These are phyloP conservation scores for Oryza nivara DNA, from an alignment of 176 grass and related monocot species.

Conservation along the genomic window DNA sequence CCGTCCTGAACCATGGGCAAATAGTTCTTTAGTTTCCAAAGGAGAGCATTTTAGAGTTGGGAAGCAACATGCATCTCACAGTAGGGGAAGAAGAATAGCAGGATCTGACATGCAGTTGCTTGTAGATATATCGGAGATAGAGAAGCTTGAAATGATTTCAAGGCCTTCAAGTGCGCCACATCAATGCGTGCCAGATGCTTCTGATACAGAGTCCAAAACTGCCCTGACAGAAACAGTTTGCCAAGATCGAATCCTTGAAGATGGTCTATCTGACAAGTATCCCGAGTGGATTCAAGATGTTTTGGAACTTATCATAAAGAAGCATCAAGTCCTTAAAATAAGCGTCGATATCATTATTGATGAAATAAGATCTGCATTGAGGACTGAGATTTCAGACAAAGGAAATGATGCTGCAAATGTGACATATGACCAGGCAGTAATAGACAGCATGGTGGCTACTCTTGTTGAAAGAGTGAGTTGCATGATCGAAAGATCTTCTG, in stretches of 20 bases:
- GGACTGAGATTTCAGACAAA: slow-evolving; percentile 25
- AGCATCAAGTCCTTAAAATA: slow-evolving; percentile 60
- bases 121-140: slow-evolving; percentile 49
- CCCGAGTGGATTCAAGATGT: slow-evolving; percentile 61
- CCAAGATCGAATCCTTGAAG: slow-evolving; percentile 26
- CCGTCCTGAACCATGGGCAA: slow-evolving; percentile 47
- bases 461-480: slow-evolving; percentile 27
- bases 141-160: slow-evolving; percentile 40
- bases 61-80: slow-evolving; percentile 34
- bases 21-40: slow-evolving; percentile 47
- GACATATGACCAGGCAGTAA: slow-evolving; percentile 17
- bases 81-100: slow-evolving; percentile 35
- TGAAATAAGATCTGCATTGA: slow-evolving; percentile 57
- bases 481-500: slow-evolving; percentile 34
- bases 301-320: slow-evolving; percentile 59
- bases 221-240: slow-evolving; percentile 2
- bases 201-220: slow-evolving; percentile 22
- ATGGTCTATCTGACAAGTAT: slow-evolving; percentile 46
- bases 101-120: slow-evolving; percentile 47
- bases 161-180: slow-evolving; percentile 33
- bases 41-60: slow-evolving; percentile 45
- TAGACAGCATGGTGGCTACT: slow-evolving; percentile 33
- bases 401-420: slow-evolving; percentile 4
- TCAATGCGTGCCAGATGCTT: background rate
- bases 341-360: slow-evolving; percentile 53